These are phyloP conservation scores for Zostera marina DNA, from an alignment of 116 monocot species.

Conservation along the genomic window DNA sequence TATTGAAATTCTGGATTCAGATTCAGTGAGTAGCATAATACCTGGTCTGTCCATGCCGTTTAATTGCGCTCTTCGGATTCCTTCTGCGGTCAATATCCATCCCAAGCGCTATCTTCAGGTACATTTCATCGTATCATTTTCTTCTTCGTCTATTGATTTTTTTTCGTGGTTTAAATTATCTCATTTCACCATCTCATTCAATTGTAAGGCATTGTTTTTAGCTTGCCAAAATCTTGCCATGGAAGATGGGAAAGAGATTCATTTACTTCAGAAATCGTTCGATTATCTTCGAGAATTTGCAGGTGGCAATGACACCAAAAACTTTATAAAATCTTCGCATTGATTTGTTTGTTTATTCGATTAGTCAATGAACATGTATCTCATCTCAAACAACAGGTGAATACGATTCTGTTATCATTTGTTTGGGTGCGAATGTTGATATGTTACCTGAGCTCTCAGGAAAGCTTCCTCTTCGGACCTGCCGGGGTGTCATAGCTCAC, in stretches of 20 bases:
- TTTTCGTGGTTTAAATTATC: not conserved
- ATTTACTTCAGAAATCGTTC: conserved; percentile 32
- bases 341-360: not conserved
- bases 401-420: conserved; percentile 74
- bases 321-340: no score
- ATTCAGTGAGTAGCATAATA: conserved; percentile 45
- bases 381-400: conserved; percentile 25
- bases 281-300: conserved; percentile 36
- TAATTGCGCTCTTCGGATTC: conserved; percentile 71
- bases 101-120: conserved; percentile 87
- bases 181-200: conserved; percentile 6
- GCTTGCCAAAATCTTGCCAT: conserved; percentile 51
- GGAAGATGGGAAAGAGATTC: conserved; percentile 23
- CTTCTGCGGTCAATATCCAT: conserved; percentile 63
- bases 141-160: not conserved
- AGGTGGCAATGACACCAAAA: conserved; percentile 26
- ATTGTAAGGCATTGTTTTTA: conserved; percentile 58
- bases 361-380: not conserved
- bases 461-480: conserved; percentile 69
- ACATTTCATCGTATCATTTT: not conserved
- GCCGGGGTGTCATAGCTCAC: conserved; percentile 73
- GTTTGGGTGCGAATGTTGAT: conserved; percentile 67
- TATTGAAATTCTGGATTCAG: conserved; percentile 35
- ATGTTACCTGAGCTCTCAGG: conserved; percentile 63
- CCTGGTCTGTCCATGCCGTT: conserved; percentile 47